Evolutionary conservation across 768 basidiomycete genomes (phyloP).

Genomic region (Glaciozyma martinii): DNA sequence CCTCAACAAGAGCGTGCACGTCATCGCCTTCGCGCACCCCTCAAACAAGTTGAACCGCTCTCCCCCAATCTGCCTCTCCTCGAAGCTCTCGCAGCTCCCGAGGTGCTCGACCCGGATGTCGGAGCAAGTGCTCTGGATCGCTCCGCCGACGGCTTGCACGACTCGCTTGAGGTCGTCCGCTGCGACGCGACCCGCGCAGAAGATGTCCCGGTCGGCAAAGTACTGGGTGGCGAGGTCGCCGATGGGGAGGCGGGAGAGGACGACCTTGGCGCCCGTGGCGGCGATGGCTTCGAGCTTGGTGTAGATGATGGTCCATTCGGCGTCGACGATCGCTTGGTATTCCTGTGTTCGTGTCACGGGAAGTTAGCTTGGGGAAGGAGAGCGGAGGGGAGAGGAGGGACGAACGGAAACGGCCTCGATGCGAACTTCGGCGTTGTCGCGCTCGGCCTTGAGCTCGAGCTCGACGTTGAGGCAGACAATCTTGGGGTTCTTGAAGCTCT

Average conservation of each 20-base stretch:
- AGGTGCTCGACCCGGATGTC: constrained; percentile 82
- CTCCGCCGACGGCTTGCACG: constrained; percentile 89
- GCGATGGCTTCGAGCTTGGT: constrained; percentile 92
- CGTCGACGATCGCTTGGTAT: constrained; percentile 98
- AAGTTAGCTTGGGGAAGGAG: not conserved
- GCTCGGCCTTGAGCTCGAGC: constrained; percentile 95
- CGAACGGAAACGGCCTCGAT: constrained; percentile 75
- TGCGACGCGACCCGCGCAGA: constrained; percentile 93
- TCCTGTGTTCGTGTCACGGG: constrained; percentile 44
- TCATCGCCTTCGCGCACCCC: constrained; percentile 85
- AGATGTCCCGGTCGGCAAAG: constrained; percentile 98
- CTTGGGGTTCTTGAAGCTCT: constrained; percentile 76
- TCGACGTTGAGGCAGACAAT: constrained; percentile 94
- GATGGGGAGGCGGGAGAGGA: constrained; percentile 94
- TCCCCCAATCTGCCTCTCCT: constrained; percentile 91
- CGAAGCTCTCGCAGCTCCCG: constrained; percentile 83
- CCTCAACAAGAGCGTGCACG: constrained; percentile 84
- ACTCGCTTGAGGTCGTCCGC: constrained; percentile 85
- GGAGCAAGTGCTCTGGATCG: constrained; percentile 87
- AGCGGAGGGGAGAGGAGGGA: constrained; percentile 9
- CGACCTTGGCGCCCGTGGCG: constrained; percentile 91
- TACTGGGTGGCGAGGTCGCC: constrained; percentile 98
- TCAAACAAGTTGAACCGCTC: constrained; percentile 95
- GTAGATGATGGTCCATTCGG: constrained; percentile 99
- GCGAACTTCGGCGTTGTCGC: constrained; percentile 97